A percentile compares a stretch with the other conserved stretches of the same genome.
Conservation (phyloP, 2,329 filamentous ascomycete genomes). For the Laburnicola sp. region DNA sequence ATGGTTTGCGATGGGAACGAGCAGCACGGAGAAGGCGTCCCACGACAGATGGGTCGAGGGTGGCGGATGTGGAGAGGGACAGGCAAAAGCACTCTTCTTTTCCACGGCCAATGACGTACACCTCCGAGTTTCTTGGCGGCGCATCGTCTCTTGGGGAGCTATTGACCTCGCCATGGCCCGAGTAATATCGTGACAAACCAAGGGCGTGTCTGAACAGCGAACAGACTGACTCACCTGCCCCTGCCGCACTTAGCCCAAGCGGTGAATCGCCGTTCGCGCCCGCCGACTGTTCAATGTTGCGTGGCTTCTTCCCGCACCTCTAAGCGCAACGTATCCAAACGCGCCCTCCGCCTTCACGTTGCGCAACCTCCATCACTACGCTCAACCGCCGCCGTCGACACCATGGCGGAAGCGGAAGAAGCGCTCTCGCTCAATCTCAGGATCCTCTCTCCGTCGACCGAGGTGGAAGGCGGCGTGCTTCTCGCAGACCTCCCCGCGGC, state of each 20-base stretch:
- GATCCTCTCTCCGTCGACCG: slow-evolving; percentile 46
- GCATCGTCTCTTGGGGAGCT: background rate
- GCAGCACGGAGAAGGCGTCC: no score
- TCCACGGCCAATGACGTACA: slow-evolving; percentile 34
- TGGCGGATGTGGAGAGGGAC: no score
- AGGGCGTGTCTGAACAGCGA: background rate
- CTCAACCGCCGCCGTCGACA: background rate
- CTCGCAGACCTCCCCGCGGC: slow-evolving; percentile 37
- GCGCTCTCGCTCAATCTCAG: slow-evolving; percentile 39
- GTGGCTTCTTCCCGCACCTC: background rate
- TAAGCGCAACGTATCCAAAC: slow-evolving; percentile 41
- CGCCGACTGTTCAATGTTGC: background rate
- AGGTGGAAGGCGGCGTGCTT: slow-evolving; percentile 40
- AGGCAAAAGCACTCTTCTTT: slow-evolving; percentile 20
- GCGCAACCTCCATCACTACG: slow-evolving; percentile 1
- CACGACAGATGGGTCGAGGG: no score
- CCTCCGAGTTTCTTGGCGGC: slow-evolving; percentile 17
- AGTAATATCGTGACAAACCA: no score
- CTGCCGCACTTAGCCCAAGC: no score
- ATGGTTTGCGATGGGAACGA: no score
- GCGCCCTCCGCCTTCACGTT: slow-evolving; percentile 13
- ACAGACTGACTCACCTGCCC: no score
- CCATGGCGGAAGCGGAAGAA: slow-evolving; percentile 29
- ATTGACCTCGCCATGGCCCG: background rate
- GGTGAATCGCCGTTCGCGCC: no score